Evolutionary conservation across 306 rosid genomes (phyloP).

Genomic region (Macrotyloma uniflorum): DNA sequence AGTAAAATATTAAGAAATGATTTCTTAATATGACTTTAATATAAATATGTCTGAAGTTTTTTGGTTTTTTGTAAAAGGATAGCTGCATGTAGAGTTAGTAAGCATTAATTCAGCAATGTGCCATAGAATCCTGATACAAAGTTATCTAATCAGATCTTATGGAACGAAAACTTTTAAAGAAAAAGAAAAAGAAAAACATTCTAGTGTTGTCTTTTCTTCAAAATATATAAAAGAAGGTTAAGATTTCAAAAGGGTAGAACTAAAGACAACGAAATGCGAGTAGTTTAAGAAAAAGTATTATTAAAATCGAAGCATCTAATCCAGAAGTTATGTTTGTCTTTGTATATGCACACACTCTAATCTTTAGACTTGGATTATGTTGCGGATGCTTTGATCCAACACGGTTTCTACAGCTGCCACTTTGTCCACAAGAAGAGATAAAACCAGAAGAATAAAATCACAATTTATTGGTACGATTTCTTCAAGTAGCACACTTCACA

Average conservation of each 20-base stretch:
- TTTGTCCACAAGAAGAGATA: background rate
- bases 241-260: background rate
- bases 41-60: background rate
- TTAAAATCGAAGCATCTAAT: slow-evolving; percentile 23
- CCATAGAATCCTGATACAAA: background rate
- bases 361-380: background rate
- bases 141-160: background rate
- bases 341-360: background rate
- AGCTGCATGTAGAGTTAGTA: background rate
- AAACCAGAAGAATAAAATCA: background rate
- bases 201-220: slow-evolving; percentile 28
- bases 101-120: background rate
- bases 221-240: slow-evolving; percentile 3
- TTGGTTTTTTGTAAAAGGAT: background rate
- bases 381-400: slow-evolving; percentile 25
- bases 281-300: background rate
- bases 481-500: slow-evolving; percentile 18
- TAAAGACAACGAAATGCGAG: slow-evolving; percentile 4
- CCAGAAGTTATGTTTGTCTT: background rate
- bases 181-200: background rate
- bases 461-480: background rate
- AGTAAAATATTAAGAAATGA: background rate
- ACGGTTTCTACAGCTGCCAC: background rate
- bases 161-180: background rate
- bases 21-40: too few relatives aligned